Conservation (phyloP, 2,329 filamentous ascomycete species). For the Alternaria sp. region DNA sequence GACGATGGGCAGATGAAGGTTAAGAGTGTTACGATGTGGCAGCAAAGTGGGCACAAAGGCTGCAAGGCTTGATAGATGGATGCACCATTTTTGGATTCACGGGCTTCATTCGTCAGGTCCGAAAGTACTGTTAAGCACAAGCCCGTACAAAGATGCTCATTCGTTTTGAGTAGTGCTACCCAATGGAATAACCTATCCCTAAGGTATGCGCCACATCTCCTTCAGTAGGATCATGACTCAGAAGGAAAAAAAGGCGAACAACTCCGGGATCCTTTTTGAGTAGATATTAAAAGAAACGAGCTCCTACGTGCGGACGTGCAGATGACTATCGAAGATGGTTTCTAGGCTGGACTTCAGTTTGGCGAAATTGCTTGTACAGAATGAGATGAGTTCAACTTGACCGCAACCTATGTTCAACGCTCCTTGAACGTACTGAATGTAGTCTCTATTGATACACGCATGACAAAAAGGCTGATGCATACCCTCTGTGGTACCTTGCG, state of each 20-base stretch:
- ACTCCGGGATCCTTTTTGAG: neutral
- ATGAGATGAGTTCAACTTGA: neutral
- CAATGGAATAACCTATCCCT: neutral
- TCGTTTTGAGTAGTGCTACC: neutral
- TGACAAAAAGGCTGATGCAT: neutral
- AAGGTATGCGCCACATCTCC: neutral
- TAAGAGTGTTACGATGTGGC: conserved; percentile 69
- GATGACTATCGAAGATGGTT: neutral
- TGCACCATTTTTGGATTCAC: neutral
- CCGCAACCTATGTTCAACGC: neutral
- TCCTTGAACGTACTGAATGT: no score
- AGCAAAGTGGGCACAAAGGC: conserved; percentile 59
- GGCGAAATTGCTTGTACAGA: neutral
- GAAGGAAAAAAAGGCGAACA: neutral
- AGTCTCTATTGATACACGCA: neutral
- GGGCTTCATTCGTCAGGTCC: neutral
- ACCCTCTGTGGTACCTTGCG: neutral
- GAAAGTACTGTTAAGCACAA: neutral
- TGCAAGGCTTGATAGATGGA: conserved; percentile 40
- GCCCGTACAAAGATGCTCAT: neutral
- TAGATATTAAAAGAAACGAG: neutral
- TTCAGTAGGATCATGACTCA: neutral
- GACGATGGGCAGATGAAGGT: conserved; percentile 70
- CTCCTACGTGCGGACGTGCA: neutral
- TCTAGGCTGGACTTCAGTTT: neutral